phyloP scores from a whole-genome alignment of 2,329 filamentous ascomycete species.

The Arachnopeziza araneosa region DNA sequence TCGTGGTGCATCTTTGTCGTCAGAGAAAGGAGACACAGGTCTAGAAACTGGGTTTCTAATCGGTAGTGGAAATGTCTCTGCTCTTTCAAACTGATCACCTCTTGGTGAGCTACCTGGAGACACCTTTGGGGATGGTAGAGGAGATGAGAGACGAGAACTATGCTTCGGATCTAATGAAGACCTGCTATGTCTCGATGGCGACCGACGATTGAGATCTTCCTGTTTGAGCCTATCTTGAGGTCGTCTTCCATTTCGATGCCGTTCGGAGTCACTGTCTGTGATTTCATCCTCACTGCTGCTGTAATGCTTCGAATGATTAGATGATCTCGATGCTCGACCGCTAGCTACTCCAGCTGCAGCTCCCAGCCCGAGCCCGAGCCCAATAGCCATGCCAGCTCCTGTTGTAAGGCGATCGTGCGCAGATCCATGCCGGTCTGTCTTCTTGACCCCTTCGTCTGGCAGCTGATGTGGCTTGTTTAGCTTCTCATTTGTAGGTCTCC shows the following conservation, averaged over 20 bases:
- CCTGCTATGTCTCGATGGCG: constrained; percentile 23
- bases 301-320: constrained; percentile 13
- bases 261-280: constrained; percentile 23
- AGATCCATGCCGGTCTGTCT: not conserved
- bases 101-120: constrained; percentile 23
- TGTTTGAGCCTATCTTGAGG: constrained; percentile 6
- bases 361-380: not conserved
- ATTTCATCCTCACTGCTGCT: constrained; percentile 27
- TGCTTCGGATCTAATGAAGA: constrained; percentile 18
- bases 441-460: constrained; percentile 14
- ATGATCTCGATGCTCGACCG: constrained; percentile 20
- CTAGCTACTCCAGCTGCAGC: constrained; percentile 12
- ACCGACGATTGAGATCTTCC: constrained; percentile 16
- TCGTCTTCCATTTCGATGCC: constrained; percentile 9
- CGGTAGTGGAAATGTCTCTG: constrained; percentile 22
- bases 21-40: constrained; percentile 24
- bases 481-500: constrained; percentile 21
- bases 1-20: constrained; percentile 13
- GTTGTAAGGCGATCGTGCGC: not conserved
- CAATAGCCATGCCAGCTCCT: not conserved
- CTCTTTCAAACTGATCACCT: constrained; percentile 22
- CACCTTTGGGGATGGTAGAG: constrained; percentile 26
- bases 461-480: constrained; percentile 20
- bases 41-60: constrained; percentile 15
- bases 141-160: constrained; percentile 17